Base-by-base conservation (phyloP, 1,139 yeast genomes). In the Yarrowia galli region DNA sequence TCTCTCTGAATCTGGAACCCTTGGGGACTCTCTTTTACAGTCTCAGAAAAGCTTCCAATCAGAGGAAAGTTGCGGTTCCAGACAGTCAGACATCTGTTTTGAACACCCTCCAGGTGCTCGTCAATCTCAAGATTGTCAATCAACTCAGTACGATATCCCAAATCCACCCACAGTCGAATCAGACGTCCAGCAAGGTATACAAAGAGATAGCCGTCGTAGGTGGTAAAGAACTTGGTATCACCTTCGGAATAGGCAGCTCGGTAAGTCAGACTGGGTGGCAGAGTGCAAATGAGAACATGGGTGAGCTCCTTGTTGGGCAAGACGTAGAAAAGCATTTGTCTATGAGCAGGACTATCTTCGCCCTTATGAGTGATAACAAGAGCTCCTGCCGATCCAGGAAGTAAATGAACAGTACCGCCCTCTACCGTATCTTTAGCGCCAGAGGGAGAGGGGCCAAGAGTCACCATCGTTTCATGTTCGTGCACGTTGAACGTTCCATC, bases 141-240 rank as follows among this genome's bases (percentile, higher is more conserved):
- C 22, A 28, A 13, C 38, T 48, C 53, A 10, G 38, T 48, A 8
- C 38, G 36, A 4, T n/a, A 28, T 5, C 53, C 53, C 7, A 48
- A 35, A 48, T 48, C 53, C 15, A 28, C 53, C 53, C 53, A 28
- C 10, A 48, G 38, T 15, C 53, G 53, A n/a, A 28, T 10, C 7
- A 48, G 16, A n/a, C 53, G 53, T n/a, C 53, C 53, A 4, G 53
- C 53, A 28, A 48, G 36, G n/a, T 28, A 28, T 13, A 48, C 16
- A 7, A n/a, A 48, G 16, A 48, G 22, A 12, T 28, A 48, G 23
- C 53, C 53, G 23, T 48, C 16, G 36, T 28, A 25, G 35, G 51
- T 25, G 12, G 36, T 28, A 6, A 9, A 28, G 16, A 48, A 48
- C 53, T 28, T n/a, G 35, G 20, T 46, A 16, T 46, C 32, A 1